Evolutionary conservation across 805 yeast genomes (phyloP).

Genomic region (Ogataea parapolymorpha): DNA sequence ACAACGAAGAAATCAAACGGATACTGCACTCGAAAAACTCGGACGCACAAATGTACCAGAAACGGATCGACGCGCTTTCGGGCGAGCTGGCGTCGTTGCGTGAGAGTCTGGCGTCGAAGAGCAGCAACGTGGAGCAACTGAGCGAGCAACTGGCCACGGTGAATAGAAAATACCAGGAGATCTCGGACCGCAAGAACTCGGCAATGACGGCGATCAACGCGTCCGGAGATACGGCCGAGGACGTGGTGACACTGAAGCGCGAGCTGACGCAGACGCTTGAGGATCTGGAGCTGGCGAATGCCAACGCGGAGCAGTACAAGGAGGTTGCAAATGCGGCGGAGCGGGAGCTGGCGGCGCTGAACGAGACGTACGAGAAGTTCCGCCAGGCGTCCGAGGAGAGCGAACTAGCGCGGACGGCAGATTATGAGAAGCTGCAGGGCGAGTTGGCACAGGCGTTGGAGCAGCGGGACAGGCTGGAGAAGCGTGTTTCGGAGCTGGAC

Average conservation of each 20-base stretch:
- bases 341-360: slow-evolving; percentile 54
- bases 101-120: slow-evolving; percentile 42
- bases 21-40: slow-evolving; percentile 52
- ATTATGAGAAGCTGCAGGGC: slow-evolving; percentile 15
- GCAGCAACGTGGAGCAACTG: slow-evolving; percentile 37
- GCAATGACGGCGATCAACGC: slow-evolving; percentile 27
- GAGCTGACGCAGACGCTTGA: slow-evolving; percentile 40
- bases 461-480: slow-evolving; percentile 17
- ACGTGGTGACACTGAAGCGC: slow-evolving; percentile 26
- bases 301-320: slow-evolving; percentile 59
- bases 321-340: slow-evolving; percentile 66
- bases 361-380: slow-evolving; percentile 48
- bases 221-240: slow-evolving; percentile 21
- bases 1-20: slow-evolving; percentile 49
- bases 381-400: slow-evolving; percentile 31
- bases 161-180: slow-evolving; percentile 29
- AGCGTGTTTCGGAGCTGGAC: slow-evolving; percentile 11
- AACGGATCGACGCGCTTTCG: slow-evolving; percentile 55
- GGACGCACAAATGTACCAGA: slow-evolving; percentile 54
- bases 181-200: slow-evolving; percentile 28
- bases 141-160: slow-evolving; percentile 36
- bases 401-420: slow-evolving; percentile 6
- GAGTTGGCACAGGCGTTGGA: slow-evolving; percentile 9
- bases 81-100: slow-evolving; percentile 41
- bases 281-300: slow-evolving; percentile 55